Conservation (phyloP, 352 stramenopile species). For the Plasmopara muralis region DNA sequence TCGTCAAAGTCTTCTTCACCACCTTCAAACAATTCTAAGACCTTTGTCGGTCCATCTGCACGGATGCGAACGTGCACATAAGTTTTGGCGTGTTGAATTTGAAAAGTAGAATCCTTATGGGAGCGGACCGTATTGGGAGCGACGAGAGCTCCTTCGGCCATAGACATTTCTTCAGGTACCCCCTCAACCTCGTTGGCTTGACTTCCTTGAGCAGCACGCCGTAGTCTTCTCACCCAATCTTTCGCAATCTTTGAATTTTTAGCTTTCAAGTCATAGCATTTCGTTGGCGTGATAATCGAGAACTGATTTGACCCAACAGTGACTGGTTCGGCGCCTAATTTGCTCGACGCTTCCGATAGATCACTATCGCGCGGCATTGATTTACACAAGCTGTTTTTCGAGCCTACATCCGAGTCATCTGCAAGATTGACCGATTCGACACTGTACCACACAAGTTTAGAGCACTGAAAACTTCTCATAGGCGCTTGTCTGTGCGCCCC, state of each 20-base stretch:
- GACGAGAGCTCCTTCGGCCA: conserved; percentile 22
- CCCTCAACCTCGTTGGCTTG: conserved; percentile 13
- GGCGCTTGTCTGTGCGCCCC: conserved; percentile 16
- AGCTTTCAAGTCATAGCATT: conserved; percentile 81
- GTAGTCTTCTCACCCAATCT: conserved; percentile 60
- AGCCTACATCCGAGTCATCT: conserved; percentile 70
- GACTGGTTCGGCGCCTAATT: conserved; percentile 14
- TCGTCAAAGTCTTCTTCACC: conserved; percentile 83
- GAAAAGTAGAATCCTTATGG: conserved; percentile 30
- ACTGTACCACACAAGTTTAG: conserved; percentile 72
- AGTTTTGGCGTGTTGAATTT: conserved; percentile 76
- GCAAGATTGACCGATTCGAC: conserved; percentile 71
- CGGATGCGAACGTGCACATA: conserved; percentile 81
- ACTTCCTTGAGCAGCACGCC: conserved; percentile 47
- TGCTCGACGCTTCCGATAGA: conserved; percentile 5
- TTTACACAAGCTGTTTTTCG: conserved; percentile 39
- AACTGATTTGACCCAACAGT: conserved; percentile 66
- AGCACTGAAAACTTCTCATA: conserved; percentile 59
- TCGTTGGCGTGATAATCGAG: conserved; percentile 80
- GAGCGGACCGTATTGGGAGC: conserved; percentile 14
- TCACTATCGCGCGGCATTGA: conserved; percentile 23
- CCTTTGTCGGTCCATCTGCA: conserved; percentile 85
- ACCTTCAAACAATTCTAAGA: conserved; percentile 87
- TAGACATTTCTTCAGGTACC: conserved; percentile 26
- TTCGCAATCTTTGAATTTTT: conserved; percentile 67